A percentile compares a stretch with the other conserved stretches of the same genome.
Evolutionary conservation across 148 eudicot genomes (phyloP).

Genomic region (Salicornia ramosissima): DNA sequence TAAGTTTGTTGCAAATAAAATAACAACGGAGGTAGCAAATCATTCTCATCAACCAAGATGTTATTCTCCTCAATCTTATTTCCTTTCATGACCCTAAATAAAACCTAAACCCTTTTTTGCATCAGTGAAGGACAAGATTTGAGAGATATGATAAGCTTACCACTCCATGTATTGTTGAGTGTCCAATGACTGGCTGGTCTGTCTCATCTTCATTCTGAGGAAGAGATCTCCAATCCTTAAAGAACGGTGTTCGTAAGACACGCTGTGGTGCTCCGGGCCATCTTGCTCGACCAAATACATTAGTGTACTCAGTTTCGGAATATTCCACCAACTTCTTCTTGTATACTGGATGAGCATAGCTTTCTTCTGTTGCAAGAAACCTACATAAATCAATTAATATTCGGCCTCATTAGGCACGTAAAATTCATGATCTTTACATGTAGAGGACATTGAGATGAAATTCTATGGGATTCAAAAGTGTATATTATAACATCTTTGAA

Average conservation of each 20-base stretch:
- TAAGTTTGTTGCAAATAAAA: no score
- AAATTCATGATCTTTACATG: background rate
- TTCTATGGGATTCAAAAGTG: no score
- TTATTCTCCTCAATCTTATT: no score
- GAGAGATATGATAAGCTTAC: conserved; percentile 26
- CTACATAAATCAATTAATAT: conserved; percentile 30
- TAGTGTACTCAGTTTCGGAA: conserved; percentile 66
- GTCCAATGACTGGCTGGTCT: conserved; percentile 78
- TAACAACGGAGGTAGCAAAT: no score
- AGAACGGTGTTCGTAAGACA: conserved; percentile 69
- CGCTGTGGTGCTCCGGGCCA: conserved; percentile 97
- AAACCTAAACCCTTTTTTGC: no score
- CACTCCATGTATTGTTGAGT: conserved; percentile 62
- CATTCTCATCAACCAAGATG: no score
- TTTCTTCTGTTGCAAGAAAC: conserved; percentile 83
- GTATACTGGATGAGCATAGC: conserved; percentile 82
- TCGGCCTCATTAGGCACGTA: background rate
- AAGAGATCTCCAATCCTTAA: conserved; percentile 56
- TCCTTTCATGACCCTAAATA: no score
- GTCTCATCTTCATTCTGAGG: conserved; percentile 58
- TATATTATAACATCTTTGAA: no score
- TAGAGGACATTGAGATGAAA: no score
- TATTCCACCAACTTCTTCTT: conserved; percentile 69
- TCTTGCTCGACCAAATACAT: conserved; percentile 86
- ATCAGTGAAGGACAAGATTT: background rate